Percentiles rank a stretch among this genome's conserved stretches.
Evolutionary conservation across 2,329 filamentous ascomycete species (phyloP).

Genomic region (Didymella glomerata): DNA sequence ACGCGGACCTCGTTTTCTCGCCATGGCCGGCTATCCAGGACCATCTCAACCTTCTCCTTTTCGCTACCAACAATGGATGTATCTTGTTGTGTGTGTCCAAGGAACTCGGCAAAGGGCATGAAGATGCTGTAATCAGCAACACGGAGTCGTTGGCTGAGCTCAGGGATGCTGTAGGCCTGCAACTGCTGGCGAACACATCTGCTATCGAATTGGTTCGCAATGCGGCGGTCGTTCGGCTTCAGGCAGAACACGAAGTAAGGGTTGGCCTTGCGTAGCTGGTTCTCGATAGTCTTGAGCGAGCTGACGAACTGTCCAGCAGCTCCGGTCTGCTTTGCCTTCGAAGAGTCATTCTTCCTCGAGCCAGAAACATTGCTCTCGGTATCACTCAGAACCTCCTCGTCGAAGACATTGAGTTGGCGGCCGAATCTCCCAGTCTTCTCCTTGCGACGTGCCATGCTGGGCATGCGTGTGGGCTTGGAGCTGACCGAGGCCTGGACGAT

Average conservation of each 20-base stretch:
- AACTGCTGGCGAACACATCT: conserved; percentile 96
- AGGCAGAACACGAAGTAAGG: conserved; percentile 96
- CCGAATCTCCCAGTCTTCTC: conserved; percentile 61
- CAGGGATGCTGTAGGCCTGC: conserved; percentile 93
- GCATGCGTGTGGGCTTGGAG: conserved; percentile 90
- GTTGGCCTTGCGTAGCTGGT: conserved; percentile 86
- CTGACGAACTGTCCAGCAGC: conserved; percentile 92
- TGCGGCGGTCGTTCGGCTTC: conserved; percentile 95
- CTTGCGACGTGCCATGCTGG: conserved; percentile 89
- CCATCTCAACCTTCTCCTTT: conserved; percentile 85
- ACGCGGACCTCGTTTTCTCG: conserved; percentile 88
- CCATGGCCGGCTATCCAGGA: conserved; percentile 94
- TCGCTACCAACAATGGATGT: conserved; percentile 89
- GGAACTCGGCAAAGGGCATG: conserved; percentile 92
- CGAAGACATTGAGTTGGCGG: conserved; percentile 49
- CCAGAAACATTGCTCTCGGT: conserved; percentile 52
- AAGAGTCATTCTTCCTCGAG: conserved; percentile 47
- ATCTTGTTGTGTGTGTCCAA: conserved; percentile 85
- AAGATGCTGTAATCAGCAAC: conserved; percentile 97
- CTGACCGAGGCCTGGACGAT: conserved; percentile 97
- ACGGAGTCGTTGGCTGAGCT: conserved; percentile 91
- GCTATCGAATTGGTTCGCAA: conserved; percentile 98
- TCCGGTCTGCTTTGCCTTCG: conserved; percentile 76
- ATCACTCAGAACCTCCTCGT: conserved; percentile 60
- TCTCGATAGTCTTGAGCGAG: conserved; percentile 88